These are phyloP conservation scores for Stemphylium vesicarium DNA, from an alignment of 2,329 filamentous ascomycete genomes.

Conservation along the genomic window DNA sequence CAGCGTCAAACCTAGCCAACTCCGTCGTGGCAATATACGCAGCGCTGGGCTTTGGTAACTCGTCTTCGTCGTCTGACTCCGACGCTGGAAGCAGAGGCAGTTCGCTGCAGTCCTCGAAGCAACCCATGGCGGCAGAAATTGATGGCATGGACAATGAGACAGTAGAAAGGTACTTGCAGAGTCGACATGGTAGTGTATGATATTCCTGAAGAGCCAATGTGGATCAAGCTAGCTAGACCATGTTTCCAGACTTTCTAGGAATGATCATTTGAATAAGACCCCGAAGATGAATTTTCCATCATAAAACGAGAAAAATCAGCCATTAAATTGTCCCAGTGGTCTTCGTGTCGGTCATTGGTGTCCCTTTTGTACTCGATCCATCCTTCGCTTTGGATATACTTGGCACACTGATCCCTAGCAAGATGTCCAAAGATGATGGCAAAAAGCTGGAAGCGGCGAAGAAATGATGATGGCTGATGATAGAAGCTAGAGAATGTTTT, in stretches of 20 bases:
- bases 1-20: slow-evolving; percentile 26
- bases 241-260: background rate
- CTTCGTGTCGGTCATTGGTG: too few species aligned
- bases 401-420: slow-evolving; percentile 52
- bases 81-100: slow-evolving; percentile 3
- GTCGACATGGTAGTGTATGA: slow-evolving; percentile 22
- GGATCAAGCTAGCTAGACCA: background rate
- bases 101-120: slow-evolving; percentile 4
- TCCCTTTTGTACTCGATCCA: too few species aligned
- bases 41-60: slow-evolving; percentile 43
- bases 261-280: background rate
- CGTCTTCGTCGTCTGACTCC: slow-evolving; percentile 22
- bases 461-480: too few species aligned
- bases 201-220: background rate
- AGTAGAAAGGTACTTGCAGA: slow-evolving; percentile 32
- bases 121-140: slow-evolving; percentile 26
- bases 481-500: too few species aligned
- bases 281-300: too few species aligned
- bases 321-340: background rate
- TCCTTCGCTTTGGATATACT: slow-evolving; percentile 6
- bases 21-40: slow-evolving; percentile 37
- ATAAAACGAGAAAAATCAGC: too few species aligned
- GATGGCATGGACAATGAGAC: slow-evolving; percentile 32
- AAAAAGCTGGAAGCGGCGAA: too few species aligned
- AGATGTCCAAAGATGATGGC: slow-evolving; percentile 33